phyloP scores from a whole-genome alignment of 306 rosid genomes.

The Cucumis melo region DNA sequence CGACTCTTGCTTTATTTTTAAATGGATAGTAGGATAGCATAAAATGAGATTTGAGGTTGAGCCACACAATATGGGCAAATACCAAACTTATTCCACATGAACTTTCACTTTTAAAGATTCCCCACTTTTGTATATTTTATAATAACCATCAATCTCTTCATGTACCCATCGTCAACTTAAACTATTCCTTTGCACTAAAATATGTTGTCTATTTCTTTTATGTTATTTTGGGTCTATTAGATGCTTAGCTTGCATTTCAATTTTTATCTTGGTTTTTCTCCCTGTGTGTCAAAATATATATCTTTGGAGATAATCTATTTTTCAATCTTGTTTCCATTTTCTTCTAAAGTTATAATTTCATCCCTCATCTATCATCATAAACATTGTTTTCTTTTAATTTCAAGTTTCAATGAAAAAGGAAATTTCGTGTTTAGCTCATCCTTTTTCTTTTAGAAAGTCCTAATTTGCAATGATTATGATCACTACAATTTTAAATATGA shows the following conservation, averaged over 20 bases:
- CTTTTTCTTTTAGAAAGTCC: background rate
- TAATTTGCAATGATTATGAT: background rate
- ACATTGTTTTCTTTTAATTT: background rate
- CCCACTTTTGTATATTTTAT: no score
- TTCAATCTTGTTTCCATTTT: no score
- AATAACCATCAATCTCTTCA: no score
- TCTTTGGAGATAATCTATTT: no score
- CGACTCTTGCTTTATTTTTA: no score
- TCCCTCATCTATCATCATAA: no score
- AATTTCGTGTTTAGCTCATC: background rate
- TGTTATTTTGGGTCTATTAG: background rate
- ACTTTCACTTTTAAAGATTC: no score
- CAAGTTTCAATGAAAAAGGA: background rate
- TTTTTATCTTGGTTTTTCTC: background rate
- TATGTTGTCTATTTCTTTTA: background rate
- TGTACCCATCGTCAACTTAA: background rate
- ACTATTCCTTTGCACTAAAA: background rate
- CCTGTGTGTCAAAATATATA: background rate
- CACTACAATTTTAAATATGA: background rate
- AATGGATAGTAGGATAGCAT: no score
- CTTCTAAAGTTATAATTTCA: no score
- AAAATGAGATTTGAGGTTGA: no score
- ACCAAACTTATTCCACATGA: no score
- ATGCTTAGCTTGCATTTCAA: background rate
- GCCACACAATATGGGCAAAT: no score